Percentiles rank a stretch among this genome's conserved stretches.
Conservation (phyloP, 179 eudicot genomes). For the Sideroxylon spinosum region DNA sequence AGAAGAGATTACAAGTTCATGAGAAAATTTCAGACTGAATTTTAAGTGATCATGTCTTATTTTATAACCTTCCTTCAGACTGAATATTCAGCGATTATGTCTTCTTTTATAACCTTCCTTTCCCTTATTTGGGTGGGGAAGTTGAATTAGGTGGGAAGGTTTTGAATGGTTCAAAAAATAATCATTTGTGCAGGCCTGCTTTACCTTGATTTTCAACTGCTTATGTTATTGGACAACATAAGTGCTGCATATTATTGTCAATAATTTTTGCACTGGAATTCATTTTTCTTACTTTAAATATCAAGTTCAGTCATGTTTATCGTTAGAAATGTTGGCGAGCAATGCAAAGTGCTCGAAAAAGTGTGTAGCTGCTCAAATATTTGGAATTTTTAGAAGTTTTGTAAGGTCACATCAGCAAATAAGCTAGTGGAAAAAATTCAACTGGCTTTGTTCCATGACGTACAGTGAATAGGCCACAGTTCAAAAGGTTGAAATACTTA, state of each 20-base stretch:
- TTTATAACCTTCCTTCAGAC: not conserved
- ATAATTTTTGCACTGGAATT: not conserved
- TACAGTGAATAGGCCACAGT: not conserved
- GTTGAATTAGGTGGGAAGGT: not conserved
- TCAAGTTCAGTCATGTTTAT: not conserved
- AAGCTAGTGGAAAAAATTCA: not conserved
- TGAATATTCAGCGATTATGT: not conserved
- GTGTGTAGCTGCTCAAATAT: not conserved
- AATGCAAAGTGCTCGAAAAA: not conserved
- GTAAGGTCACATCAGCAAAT: not conserved
- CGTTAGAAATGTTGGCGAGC: slow-evolving; percentile 2
- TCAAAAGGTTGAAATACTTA: not conserved
- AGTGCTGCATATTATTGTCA: not conserved
- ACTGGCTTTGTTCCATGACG: not conserved
- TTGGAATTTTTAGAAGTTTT: not conserved
- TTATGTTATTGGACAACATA: not conserved
- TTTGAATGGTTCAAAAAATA: not conserved
- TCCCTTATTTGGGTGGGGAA: not conserved
- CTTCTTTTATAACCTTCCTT: not conserved
- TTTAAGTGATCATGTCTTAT: not conserved
- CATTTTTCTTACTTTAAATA: not conserved
- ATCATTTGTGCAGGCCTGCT: not conserved
- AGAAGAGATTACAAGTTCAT: not conserved
- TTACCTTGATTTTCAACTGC: not conserved
- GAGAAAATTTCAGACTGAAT: not conserved